Percentiles rank a stretch among this genome's conserved stretches.
Conservation (phyloP, 345 rosid genomes). For the Ceriops tagal region DNA sequence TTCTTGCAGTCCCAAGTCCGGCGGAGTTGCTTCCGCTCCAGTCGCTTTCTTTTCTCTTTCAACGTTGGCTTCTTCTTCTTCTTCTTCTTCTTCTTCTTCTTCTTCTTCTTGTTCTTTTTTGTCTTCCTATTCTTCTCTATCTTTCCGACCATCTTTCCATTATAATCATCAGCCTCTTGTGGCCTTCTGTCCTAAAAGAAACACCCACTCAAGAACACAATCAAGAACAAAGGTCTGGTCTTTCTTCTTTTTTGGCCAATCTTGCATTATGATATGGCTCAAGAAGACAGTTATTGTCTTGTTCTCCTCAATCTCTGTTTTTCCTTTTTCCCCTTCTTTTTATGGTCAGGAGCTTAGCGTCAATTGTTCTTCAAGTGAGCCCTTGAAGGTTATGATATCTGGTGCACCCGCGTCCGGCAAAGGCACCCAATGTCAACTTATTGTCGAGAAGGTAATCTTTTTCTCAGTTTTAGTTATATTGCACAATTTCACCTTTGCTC, state of each 20-base stretch:
- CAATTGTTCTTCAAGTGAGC: slow-evolving; percentile 49
- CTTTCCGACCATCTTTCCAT: slow-evolving; percentile 20
- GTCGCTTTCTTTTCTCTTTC: slow-evolving; percentile 12
- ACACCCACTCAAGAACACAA: slow-evolving; percentile 18
- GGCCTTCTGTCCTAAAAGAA: slow-evolving; percentile 24
- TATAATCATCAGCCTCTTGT: slow-evolving; percentile 19
- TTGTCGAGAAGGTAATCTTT: slow-evolving; percentile 59
- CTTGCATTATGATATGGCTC: neutral
- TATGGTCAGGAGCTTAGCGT: slow-evolving; percentile 40
- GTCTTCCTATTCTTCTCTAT: slow-evolving; percentile 14
- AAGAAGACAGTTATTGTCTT: neutral
- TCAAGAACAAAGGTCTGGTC: slow-evolving; percentile 34
- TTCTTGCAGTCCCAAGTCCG: slow-evolving; percentile 25
- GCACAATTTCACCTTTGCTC: too few species aligned
- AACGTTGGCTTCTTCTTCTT: slow-evolving; percentile 17
- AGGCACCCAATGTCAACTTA: slow-evolving; percentile 87
- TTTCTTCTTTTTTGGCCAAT: neutral
- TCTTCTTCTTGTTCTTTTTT: neutral
- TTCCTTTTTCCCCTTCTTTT: neutral
- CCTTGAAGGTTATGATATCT: slow-evolving; percentile 85
- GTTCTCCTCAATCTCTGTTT: too few species aligned
- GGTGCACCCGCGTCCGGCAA: slow-evolving; percentile 95
- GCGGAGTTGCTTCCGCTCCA: slow-evolving; percentile 14
- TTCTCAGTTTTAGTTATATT: neutral
- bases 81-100: slow-evolving; percentile 33